These are phyloP conservation scores for Trichoderma hamatum DNA, from an alignment of 2,329 filamentous ascomycete species.

Conservation along the genomic window DNA sequence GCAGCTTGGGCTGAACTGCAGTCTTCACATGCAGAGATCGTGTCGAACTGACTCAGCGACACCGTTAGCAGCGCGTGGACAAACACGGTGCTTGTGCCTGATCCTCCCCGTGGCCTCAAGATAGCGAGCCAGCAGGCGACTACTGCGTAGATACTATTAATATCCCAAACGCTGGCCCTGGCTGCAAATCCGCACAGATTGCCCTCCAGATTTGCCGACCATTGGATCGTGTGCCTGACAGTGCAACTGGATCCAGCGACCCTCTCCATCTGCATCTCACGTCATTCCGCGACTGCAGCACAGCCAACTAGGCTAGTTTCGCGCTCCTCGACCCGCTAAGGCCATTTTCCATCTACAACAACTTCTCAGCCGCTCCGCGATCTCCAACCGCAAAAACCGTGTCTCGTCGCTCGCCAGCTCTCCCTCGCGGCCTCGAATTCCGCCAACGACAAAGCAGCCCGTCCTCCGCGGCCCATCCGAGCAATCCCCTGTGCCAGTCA, in stretches of 20 bases:
- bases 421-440: background rate
- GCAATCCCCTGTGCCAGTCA: conserved; percentile 38
- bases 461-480: background rate
- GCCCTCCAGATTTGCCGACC: background rate
- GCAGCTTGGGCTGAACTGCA: background rate
- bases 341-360: conserved; percentile 10
- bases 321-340: conserved; percentile 23
- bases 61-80: background rate
- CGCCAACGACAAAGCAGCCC: background rate
- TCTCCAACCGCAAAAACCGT: background rate
- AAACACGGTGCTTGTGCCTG: background rate
- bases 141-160: background rate
- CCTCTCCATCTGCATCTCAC: conserved; percentile 13
- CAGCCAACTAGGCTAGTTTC: conserved; percentile 15
- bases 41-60: background rate
- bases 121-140: background rate
- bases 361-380: conserved; percentile 16
- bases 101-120: background rate
- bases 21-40: background rate
- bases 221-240: background rate
- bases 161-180: background rate
- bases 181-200: background rate
- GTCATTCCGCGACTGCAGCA: conserved; percentile 21
- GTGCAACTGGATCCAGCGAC: background rate
- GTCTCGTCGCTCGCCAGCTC: conserved; percentile 1